phyloP scores from a whole-genome alignment of 1,284 basidiomycete species.

The Heterobasidion annosum region DNA sequence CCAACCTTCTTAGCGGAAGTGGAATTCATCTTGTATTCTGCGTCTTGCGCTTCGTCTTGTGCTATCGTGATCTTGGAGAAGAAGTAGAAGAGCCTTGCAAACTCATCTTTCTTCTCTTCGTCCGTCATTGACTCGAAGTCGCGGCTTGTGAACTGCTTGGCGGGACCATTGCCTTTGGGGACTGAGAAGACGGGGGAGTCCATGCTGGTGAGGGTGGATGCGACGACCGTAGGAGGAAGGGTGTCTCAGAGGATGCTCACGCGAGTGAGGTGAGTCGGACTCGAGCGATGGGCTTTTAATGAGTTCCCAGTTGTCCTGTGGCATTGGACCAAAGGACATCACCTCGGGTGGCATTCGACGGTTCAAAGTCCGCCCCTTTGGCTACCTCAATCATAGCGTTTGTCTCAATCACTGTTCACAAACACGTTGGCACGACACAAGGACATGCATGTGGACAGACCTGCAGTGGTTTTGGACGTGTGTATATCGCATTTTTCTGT shows the following conservation, averaged over 20 bases:
- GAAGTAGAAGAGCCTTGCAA: slow-evolving; percentile 41
- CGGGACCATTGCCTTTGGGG: neutral
- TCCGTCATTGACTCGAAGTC: neutral
- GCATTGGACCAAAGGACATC: neutral
- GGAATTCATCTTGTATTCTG: slow-evolving; percentile 16
- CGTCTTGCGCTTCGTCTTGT: neutral
- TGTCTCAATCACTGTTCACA: too few relatives aligned
- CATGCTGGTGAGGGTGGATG: neutral
- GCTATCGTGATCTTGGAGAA: slow-evolving; percentile 33
- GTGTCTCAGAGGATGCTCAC: too few relatives aligned
- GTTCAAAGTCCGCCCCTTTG: neutral
- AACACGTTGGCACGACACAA: too few relatives aligned
- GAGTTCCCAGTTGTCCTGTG: neutral
- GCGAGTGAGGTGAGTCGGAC: too few relatives aligned
- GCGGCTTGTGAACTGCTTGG: neutral
- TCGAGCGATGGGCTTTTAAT: too few relatives aligned
- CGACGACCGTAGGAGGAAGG: too few relatives aligned
- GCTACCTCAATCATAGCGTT: neutral
- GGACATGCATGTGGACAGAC: too few relatives aligned
- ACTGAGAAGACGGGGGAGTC: neutral
- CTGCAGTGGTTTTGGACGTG: too few relatives aligned
- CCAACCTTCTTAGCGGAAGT: slow-evolving; percentile 26
- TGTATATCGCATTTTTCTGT: too few relatives aligned
- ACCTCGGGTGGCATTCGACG: neutral
- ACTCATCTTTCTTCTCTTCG: slow-evolving; percentile 33